These are phyloP conservation scores for Diplodia sapinea DNA, from an alignment of 2,329 filamentous ascomycete genomes.

Conservation along the genomic window DNA sequence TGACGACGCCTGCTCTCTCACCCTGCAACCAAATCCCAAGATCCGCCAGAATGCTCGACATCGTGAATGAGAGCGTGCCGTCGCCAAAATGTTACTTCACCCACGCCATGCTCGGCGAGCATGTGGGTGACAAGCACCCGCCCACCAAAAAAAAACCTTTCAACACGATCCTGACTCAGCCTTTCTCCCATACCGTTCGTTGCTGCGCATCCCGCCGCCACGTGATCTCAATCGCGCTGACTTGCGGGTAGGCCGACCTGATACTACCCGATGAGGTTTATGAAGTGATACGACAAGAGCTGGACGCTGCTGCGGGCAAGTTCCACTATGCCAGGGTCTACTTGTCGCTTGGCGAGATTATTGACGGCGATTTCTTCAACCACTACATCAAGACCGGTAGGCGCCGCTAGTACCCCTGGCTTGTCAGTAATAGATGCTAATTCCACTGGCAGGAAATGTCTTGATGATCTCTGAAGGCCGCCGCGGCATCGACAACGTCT, in stretches of 20 bases:
- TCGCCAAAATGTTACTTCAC: constrained; percentile 75
- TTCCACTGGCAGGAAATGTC: constrained; percentile 66
- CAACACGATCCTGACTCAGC: constrained; percentile 67
- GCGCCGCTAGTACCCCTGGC: constrained; percentile 2
- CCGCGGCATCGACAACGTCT: constrained; percentile 72
- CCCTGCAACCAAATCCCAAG: background rate
- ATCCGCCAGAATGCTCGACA: constrained; percentile 42
- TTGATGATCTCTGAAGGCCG: constrained; percentile 83
- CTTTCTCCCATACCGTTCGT: constrained; percentile 71
- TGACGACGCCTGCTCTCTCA: background rate
- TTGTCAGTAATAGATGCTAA: background rate
- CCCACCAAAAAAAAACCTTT: constrained; percentile 80
- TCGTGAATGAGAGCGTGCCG: constrained; percentile 43
- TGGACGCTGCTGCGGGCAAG: constrained; percentile 51
- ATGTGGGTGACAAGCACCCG: constrained; percentile 72
- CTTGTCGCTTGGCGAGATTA: constrained; percentile 73
- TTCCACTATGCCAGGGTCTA: constrained; percentile 69
- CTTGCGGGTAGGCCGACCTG: constrained; percentile 56
- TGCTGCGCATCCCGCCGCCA: background rate
- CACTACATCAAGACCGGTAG: constrained; percentile 80
- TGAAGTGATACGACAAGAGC: constrained; percentile 59
- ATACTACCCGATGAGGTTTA: constrained; percentile 72
- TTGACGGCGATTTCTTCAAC: constrained; percentile 80
- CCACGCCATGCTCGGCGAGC: constrained; percentile 67
- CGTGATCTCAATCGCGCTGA: constrained; percentile 2